A percentile compares a stretch with the other conserved stretches of the same genome.
phyloP scores from a whole-genome alignment of 805 yeast species.

The Saccharomycopsis fibuligera region DNA sequence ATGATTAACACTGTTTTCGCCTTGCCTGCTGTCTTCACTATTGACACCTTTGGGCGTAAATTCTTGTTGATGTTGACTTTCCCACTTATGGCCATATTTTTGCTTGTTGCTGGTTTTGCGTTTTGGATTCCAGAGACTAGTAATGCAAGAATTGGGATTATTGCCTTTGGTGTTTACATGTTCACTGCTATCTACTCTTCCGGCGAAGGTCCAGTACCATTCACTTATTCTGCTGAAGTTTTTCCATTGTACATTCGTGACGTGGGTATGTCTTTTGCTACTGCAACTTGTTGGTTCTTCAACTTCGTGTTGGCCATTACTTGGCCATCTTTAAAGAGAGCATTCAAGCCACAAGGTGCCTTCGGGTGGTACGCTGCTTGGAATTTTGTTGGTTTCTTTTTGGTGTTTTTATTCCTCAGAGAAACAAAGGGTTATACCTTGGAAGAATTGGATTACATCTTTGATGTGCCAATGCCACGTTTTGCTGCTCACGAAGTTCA shows the following conservation, averaged over 20 bases:
- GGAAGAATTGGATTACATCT: conserved; percentile 68
- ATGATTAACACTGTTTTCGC: conserved; percentile 76
- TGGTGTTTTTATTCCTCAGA: conserved; percentile 65
- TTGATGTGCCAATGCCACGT: conserved; percentile 48
- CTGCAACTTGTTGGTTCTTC: conserved; percentile 71
- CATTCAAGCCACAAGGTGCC: conserved; percentile 76
- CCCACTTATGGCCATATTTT: conserved; percentile 57
- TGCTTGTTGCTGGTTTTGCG: conserved; percentile 60
- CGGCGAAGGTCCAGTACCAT: conserved; percentile 88
- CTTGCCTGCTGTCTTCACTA: conserved; percentile 73
- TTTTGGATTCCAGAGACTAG: conserved; percentile 54
- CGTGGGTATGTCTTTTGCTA: conserved; percentile 73
- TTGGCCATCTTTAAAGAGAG: conserved; percentile 66
- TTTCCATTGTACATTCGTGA: conserved; percentile 76
- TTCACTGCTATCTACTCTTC: conserved; percentile 70
- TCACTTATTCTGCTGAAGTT: conserved; percentile 82
- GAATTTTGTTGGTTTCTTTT: conserved; percentile 64
- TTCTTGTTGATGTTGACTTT: conserved; percentile 49
- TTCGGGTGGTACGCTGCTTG: conserved; percentile 86
- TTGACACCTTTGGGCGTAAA: conserved; percentile 74
- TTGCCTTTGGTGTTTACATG: conserved; percentile 67
- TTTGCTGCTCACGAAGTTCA: conserved; percentile 47
- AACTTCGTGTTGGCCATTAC: conserved; percentile 65
- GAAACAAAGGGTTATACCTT: conserved; percentile 61
- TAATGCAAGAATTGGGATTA: conserved; percentile 57